Conservation (phyloP, 805 yeast genomes). For the Candida tallmaniae region DNA sequence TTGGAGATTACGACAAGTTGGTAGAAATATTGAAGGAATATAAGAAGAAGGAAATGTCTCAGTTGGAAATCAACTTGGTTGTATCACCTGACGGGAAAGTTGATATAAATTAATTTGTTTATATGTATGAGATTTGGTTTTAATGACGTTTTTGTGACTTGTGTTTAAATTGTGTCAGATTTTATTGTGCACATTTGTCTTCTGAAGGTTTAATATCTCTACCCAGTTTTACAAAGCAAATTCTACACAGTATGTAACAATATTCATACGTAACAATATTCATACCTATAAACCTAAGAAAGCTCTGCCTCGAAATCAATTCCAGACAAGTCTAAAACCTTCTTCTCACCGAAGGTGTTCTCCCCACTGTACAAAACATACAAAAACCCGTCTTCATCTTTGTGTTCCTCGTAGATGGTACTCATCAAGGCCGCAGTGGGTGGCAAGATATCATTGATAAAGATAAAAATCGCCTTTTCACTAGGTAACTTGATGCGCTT, state of each 20-base stretch:
- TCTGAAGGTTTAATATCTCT: too few relatives aligned
- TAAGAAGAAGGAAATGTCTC: background rate
- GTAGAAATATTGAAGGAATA: background rate
- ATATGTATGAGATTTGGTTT: too few relatives aligned
- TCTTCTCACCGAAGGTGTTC: conserved; percentile 76
- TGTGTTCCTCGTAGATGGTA: conserved; percentile 91
- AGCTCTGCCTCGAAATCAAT: too few relatives aligned
- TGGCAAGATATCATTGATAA: conserved; percentile 94
- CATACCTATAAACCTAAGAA: too few relatives aligned
- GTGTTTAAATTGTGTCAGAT: too few relatives aligned
- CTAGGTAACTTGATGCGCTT: conserved; percentile 94
- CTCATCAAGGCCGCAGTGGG: conserved; percentile 98
- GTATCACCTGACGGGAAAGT: conserved; percentile 1
- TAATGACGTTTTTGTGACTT: too few relatives aligned
- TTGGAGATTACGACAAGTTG: too few relatives aligned
- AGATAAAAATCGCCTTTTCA: conserved; percentile 96
- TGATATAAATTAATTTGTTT: too few relatives aligned
- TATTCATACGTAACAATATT: too few relatives aligned
- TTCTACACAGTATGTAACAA: too few relatives aligned
- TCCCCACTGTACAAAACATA: conserved; percentile 96
- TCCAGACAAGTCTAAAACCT: conserved; percentile 10
- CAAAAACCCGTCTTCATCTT: conserved; percentile 95
- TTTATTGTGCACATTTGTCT: too few relatives aligned
- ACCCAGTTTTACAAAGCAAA: too few relatives aligned
- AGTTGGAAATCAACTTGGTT: background rate